Evolutionary conservation across 257 asterid species (phyloP).

Genomic region (Marsdenia floribunda): DNA sequence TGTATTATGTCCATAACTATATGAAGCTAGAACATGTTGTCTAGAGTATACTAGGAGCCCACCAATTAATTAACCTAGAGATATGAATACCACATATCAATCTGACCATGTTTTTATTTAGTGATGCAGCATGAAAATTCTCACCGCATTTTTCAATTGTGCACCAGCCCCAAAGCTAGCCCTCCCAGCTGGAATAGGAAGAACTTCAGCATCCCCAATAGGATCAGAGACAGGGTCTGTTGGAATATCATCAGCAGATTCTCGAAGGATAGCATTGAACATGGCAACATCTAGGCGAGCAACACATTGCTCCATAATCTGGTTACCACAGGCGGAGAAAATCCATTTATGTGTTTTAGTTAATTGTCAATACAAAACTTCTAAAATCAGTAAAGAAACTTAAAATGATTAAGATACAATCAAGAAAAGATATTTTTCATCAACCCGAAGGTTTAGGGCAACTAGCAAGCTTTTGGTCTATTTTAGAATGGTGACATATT

Average conservation of each 20-base stretch:
- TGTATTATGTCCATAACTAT: neutral
- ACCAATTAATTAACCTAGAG: neutral
- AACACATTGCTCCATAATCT: conserved; percentile 80
- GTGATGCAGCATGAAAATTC: conserved; percentile 10
- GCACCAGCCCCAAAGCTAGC: conserved; percentile 91
- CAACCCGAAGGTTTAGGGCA: neutral
- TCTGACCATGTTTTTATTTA: neutral
- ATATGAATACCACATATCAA: neutral
- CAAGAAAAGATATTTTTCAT: neutral
- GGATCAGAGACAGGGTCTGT: conserved; percentile 91
- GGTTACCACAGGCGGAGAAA: conserved; percentile 17
- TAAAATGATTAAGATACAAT: neutral
- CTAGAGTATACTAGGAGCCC: neutral
- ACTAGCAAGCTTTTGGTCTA: too few relatives aligned
- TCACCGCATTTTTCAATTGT: conserved; percentile 73
- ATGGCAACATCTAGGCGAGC: conserved; percentile 80
- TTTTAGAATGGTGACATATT: too few relatives aligned
- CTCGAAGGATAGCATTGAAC: conserved; percentile 82
- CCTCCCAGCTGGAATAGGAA: conserved; percentile 72
- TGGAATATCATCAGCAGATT: conserved; percentile 72
- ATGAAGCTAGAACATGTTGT: neutral
- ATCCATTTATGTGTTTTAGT: neutral
- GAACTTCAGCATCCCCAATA: conserved; percentile 66
- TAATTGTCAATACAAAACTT: neutral
- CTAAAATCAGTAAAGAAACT: neutral